Base-by-base conservation (phyloP, 306 rosid species). In the Alnus glutinosa region DNA sequence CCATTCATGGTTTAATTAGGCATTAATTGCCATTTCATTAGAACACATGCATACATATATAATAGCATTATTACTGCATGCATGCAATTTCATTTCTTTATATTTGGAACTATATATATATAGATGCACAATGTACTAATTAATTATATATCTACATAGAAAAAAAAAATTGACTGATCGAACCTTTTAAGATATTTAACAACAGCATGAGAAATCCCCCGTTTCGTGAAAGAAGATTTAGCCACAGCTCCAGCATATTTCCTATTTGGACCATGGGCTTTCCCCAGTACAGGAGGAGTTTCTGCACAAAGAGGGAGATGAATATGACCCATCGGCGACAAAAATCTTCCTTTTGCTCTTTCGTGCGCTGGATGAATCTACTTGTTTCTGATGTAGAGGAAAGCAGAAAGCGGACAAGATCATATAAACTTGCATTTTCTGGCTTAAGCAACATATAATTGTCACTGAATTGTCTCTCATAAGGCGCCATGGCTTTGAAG, bases 261-360 rank as follows among this genome's bases (percentile, higher is more conserved):
- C 96, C 97, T 0, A 88, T 4, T 9, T 44, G 64, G 16, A 70
- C 76, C 80, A 94, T 19, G 11, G 84, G 63, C 0, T 57, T 61
- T 67, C 50, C 67, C 13, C 46, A 42, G 13, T 47, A 1, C 30
- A 84, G 28, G 1, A 92, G 71, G 55, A 74, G 4, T 75, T 37
- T 85, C 73, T 92, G 98, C 7, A 37, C 18, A 51, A 89, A 51
- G 42, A 88, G 70, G 51, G 94, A 94, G 52, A 39, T 19, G 83
- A 90, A 82, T 54, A 94, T 84, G 9, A 85, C 16, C 97, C 97
- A 90, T 87, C 97, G 85, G 9, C 86, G 83, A 9, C 83, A 23
- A 48, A 92, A 85, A 0, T 69, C 44, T 14, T 0, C 70, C 80
- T 18, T 55, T 47, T 71, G 44, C 7, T 46, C 86, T 14, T 23